Evolutionary conservation across 441 rosid genomes (phyloP).

Genomic region (Gossypium davidsonii): DNA sequence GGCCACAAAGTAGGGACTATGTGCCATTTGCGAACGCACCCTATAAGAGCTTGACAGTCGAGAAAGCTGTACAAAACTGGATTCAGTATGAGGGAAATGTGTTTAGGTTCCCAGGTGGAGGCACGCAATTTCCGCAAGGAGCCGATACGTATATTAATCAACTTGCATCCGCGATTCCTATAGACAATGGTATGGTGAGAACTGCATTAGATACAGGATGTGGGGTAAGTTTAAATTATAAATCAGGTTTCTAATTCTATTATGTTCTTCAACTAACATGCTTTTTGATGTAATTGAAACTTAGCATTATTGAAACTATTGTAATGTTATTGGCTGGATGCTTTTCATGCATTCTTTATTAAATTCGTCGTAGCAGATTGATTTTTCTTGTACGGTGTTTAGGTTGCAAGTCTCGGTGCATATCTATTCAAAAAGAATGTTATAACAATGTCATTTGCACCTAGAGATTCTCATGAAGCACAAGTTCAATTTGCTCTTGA

Average conservation of each 20-base stretch:
- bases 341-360: not conserved
- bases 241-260: not conserved
- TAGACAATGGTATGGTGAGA: constrained; percentile 33
- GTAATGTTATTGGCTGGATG: not conserved
- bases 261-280: not conserved
- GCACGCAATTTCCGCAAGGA: constrained; percentile 38
- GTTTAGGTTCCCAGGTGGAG: constrained; percentile 43
- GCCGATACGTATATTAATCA: constrained; percentile 32
- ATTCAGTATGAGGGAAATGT: constrained; percentile 37
- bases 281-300: not conserved
- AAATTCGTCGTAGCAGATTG: not conserved
- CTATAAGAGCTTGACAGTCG: constrained; percentile 35
- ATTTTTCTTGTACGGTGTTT: constrained; percentile 1
- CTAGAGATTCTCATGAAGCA: constrained; percentile 45
- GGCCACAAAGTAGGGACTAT: constrained; percentile 43
- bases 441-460: constrained; percentile 45
- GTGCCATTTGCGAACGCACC: constrained; percentile 39
- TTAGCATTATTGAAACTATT: not conserved
- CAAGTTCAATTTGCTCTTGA: constrained; percentile 47
- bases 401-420: constrained; percentile 50
- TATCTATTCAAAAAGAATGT: constrained; percentile 36
- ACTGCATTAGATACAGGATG: constrained; percentile 40
- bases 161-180: constrained; percentile 33
- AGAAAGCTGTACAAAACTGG: constrained; percentile 43
- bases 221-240: constrained; percentile 27